Percentiles rank a stretch among this genome's conserved stretches.
Evolutionary conservation across 495 filamentous ascomycete genomes (phyloP).

Genomic region (Physcia stellaris): DNA sequence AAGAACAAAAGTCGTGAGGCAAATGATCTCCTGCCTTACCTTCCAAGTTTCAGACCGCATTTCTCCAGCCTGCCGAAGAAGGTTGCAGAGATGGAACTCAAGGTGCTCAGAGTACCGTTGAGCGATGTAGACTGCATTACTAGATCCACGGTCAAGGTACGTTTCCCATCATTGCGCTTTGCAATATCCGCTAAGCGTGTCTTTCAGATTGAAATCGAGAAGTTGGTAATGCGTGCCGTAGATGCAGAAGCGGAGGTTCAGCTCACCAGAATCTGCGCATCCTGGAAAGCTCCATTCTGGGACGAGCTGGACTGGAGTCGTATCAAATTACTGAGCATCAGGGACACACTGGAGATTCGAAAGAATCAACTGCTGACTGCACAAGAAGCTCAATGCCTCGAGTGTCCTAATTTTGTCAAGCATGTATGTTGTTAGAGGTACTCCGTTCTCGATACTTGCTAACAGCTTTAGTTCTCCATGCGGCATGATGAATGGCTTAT

Average conservation of each 20-base stretch:
- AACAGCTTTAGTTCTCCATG: constrained; percentile 57
- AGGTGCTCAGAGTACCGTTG: constrained; percentile 49
- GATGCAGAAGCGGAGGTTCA: constrained; percentile 36
- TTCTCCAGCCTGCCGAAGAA: constrained; percentile 44
- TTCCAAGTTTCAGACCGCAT: constrained; percentile 47
- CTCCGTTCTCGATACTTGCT: constrained; percentile 7
- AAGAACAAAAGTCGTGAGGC: constrained; percentile 50
- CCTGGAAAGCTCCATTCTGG: constrained; percentile 65
- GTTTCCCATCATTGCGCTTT: constrained; percentile 29
- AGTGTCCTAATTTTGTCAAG: constrained; percentile 66
- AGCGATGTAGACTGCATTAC: constrained; percentile 73
- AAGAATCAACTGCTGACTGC: constrained; percentile 40
- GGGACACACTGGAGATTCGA: constrained; percentile 59
- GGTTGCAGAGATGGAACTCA: constrained; percentile 46
- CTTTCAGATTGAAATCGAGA: constrained; percentile 18
- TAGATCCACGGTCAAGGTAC: constrained; percentile 50
- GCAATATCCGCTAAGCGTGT: background rate
- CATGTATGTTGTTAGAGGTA: constrained; percentile 45
- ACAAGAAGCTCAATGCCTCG: constrained; percentile 41
- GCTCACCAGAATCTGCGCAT: constrained; percentile 44
- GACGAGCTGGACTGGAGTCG: constrained; percentile 71
- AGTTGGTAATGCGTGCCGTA: constrained; percentile 15
- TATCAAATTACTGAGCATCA: constrained; percentile 63
- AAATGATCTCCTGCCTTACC: constrained; percentile 66
- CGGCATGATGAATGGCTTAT: constrained; percentile 90